Evolutionary conservation across 805 yeast species (phyloP), one percentile per base, ranked within the genome.

Genomic region (Metschnikowia matae): DNA sequence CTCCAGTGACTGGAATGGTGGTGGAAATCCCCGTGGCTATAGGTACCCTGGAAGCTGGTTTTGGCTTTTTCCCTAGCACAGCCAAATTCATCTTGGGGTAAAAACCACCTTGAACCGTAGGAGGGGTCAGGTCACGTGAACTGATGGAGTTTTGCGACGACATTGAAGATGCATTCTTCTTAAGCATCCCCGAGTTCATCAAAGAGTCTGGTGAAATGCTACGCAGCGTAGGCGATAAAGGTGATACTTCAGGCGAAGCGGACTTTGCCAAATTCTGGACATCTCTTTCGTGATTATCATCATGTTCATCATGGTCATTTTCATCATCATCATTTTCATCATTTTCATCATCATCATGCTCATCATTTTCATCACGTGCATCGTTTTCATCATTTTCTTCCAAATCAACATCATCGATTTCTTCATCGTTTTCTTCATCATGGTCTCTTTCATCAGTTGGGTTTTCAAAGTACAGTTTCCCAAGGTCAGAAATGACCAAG

Each of bases 1-100:
- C 78, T 35, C 92, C 92, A 13, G 91, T 84, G 6, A 87, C 87
- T 1, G 94, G 94, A 50, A 87, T 85, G 2, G 87, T 80, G 41
- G 90, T 85, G 13, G 91, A 83, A 36, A 87, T 84, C 44, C 89
- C 88, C 37, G 87, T 82, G 2, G 87, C 87, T 48, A 80, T 76
- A 23, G 82, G 81, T 23, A 77, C 78, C 48, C 83, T 70, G 18
- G 70, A 61, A 10, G 71, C 54, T 40, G 61, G 62, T 56, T 74
- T 74, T 20, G 66, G 64, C 55, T 73, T 74, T 42, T 57, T 57
- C 38, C 48, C 51, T 38, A 54, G 48, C 29, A 53, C 49, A 14
- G 56, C 46, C 48, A 50, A 36, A 33, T 18, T 31, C 40, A 49
- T 37, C 34, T 43, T 42, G 26, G 45, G 47, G 36, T 36, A 40